Evolutionary conservation across 352 stramenopile genomes (phyloP), one percentile per base, ranked within the genome.

Genomic region (Globisporangium cederbergense): DNA sequence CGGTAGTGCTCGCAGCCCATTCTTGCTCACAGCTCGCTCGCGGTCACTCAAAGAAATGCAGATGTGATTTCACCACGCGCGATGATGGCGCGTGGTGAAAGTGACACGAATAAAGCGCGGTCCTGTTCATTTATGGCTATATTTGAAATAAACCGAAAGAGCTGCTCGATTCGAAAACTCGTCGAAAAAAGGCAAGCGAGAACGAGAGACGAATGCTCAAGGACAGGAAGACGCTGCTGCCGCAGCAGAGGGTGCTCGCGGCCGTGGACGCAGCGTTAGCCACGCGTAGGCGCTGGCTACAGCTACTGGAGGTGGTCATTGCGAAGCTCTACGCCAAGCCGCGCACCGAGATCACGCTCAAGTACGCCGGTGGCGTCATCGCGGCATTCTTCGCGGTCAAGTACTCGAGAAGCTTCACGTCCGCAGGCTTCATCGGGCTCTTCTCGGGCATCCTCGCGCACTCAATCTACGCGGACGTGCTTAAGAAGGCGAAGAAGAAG

Each of bases 401-500:
- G 55, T 90, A 81, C 59, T 74, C 83, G 9, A 70, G 75, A 30
- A 92, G 83, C 50, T 60, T 92, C 40, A 80, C 76, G 49, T 82
- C 83, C 1, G 83, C 83, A 40, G 81, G 74, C 32, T 59, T 87
- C 25, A 64, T 90, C 30, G 83, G 83, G 1, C 47, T 92, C 20
- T 64, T 92, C 36, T 81, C 81, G 0, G 83, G 83, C 13, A 69
- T 92, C 42, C 84, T 90, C 50, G 75, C 81, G 3, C 83, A 92
- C 62, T 90, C 81, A 36, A 60, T 92, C 20, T 91, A 90, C 60
- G 83, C 79, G 1, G 83, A 91, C 40, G 80, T 91, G 60, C 62
- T 91, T 55, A 73, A 70, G 42, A 86, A 80, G 42, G 59, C 56
- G 40, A 43, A 32, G n/a, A 30, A 25, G 18, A 42, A 10, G 61